Percentiles rank a stretch among this genome's conserved stretches.
Evolutionary conservation across 176 grass and related monocot genomes (phyloP).

Genomic region (Phragmites australis): DNA sequence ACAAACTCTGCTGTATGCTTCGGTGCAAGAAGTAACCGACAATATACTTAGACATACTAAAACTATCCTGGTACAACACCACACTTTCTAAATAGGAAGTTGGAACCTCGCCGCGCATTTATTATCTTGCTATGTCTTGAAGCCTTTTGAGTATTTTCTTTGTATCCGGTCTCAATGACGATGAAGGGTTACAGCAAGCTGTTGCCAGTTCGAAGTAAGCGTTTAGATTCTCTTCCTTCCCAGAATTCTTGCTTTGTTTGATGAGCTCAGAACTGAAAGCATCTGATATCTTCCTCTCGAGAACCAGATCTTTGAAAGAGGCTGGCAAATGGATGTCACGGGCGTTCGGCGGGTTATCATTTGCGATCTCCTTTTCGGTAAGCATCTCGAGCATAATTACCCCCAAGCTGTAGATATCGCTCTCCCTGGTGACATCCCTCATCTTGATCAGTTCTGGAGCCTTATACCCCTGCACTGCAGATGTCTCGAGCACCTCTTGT

Average conservation of each 20-base stretch:
- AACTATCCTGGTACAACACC: constrained; percentile 31
- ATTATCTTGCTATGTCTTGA: constrained; percentile 59
- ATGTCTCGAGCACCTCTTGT: constrained; percentile 80
- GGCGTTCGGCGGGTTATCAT: constrained; percentile 24
- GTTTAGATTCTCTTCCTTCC: constrained; percentile 53
- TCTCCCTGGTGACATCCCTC: constrained; percentile 59
- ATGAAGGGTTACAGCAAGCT: constrained; percentile 70
- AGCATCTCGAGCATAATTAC: constrained; percentile 92
- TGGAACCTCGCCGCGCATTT: not conserved
- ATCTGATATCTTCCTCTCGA: constrained; percentile 71
- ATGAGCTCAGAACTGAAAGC: constrained; percentile 60
- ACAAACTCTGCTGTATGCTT: constrained; percentile 25
- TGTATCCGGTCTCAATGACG: constrained; percentile 67
- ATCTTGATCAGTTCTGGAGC: constrained; percentile 90
- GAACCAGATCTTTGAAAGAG: constrained; percentile 73
- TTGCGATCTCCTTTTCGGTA: constrained; percentile 60
- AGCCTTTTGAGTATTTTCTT: constrained; percentile 60
- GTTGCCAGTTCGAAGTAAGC: constrained; percentile 56
- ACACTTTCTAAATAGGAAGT: constrained; percentile 22
- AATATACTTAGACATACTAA: constrained; percentile 29
- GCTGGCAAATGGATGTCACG: constrained; percentile 59
- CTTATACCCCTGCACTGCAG: constrained; percentile 71
- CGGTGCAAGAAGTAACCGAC: constrained; percentile 5
- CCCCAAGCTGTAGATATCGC: constrained; percentile 77
- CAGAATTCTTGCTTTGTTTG: constrained; percentile 48